phyloP scores from a whole-genome alignment of 768 basidiomycete species.

The Ephemerocybe angulata region DNA sequence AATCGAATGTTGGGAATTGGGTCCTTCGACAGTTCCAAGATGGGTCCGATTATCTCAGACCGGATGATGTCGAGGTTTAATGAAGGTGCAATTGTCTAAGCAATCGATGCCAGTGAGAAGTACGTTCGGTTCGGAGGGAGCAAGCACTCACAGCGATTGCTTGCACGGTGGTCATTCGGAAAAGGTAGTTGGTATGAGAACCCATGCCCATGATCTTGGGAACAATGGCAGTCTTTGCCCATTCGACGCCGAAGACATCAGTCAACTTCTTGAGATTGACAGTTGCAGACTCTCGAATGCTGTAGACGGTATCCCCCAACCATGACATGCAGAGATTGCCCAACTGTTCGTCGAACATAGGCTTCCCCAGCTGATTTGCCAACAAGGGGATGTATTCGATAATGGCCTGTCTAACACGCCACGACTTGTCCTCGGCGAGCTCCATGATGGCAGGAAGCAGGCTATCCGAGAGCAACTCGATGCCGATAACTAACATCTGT shows the following conservation, averaged over 20 bases:
- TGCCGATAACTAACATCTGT: slow-evolving; percentile 79
- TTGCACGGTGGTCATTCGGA: slow-evolving; percentile 98
- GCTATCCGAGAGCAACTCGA: slow-evolving; percentile 89
- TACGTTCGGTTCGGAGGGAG: slow-evolving; percentile 7
- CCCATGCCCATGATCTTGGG: slow-evolving; percentile 98
- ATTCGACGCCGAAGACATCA: slow-evolving; percentile 97
- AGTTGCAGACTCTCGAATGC: slow-evolving; percentile 97
- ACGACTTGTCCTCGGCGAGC: slow-evolving; percentile 98
- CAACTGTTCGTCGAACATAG: slow-evolving; percentile 97
- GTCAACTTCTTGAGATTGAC: slow-evolving; percentile 95
- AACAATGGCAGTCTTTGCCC: slow-evolving; percentile 91
- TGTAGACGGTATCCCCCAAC: slow-evolving; percentile 97
- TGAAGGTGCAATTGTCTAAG: slow-evolving; percentile 90
- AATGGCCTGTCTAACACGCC: slow-evolving; percentile 99
- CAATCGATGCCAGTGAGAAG: slow-evolving; percentile 8
- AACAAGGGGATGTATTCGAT: slow-evolving; percentile 99
- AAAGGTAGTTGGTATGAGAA: slow-evolving; percentile 92
- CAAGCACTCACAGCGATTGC: slow-evolving; percentile 80
- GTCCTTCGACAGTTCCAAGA: slow-evolving; percentile 80
- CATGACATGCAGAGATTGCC: slow-evolving; percentile 98
- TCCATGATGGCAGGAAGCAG: slow-evolving; percentile 97
- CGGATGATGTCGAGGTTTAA: slow-evolving; percentile 80
- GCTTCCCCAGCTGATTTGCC: slow-evolving; percentile 93
- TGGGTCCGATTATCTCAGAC: slow-evolving; percentile 77
- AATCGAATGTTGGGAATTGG: slow-evolving; percentile 99